Evolutionary conservation across 495 filamentous ascomycete species (phyloP), one percentile per base, ranked within the genome.

Genomic region (Penicillium ucsense): DNA sequence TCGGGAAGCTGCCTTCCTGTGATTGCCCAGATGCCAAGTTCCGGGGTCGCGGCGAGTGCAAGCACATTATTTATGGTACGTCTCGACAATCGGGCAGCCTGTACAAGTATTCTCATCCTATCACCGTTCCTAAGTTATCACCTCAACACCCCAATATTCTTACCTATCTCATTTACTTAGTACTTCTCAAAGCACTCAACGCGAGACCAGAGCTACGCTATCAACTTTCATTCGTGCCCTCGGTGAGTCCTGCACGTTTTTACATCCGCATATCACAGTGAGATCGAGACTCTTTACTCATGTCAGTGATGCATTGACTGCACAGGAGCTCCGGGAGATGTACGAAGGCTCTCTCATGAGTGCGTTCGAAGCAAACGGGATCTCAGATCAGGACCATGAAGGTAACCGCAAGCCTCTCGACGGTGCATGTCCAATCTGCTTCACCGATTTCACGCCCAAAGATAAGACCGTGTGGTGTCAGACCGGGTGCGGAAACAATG

Each of bases 341-440:
- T 59, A 63, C 45, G 36, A 64, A 35, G 54, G 58, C 43, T 67
- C 73, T 32, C 45, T 69, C 36, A 38, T 73, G 29, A 61, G 54
- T 5, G 49, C 46, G 5, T 46, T 47, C n/a, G 39, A 62, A 31
- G 31, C 8, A 11, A 43, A 11, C 10, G 29, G 50, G 10, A 43
- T 53, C 31, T 35, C 50, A 27, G 42, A 50, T 3, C 59, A 56
- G 5, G 43, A 60, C 35, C 57, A 44, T 6, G 63, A 65, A 43
- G 74, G 74, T 12, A 77, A 77, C n/a, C 73, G 77, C 46, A 84
- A 81, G 55, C 64, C 75, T 0, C 49, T 82, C 3, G 84, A 89
- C 32, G 86, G 82, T 9, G 84, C 91, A 52, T 91, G 87, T 51
- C 84, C 85, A 0, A 86, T 94, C 57, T 91, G 87, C 62, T 88